Evolutionary conservation across 495 filamentous ascomycete genomes (phyloP).

Genomic region (Aspergillus wentii): DNA sequence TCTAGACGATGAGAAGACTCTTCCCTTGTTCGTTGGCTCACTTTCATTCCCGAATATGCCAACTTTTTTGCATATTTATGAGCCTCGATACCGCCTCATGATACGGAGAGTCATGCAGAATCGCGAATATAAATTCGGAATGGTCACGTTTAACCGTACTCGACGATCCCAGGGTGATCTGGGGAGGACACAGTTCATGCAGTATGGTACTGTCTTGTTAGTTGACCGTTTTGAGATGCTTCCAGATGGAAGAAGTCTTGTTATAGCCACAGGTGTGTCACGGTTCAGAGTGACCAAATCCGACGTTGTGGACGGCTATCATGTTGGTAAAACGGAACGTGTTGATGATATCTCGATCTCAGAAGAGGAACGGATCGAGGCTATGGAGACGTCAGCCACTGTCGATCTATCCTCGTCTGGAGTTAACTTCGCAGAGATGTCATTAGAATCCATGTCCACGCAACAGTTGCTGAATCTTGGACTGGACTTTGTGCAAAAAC

Average conservation of each 20-base stretch:
- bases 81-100: conserved; percentile 86
- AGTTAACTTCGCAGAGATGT: conserved; percentile 15
- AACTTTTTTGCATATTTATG: conserved; percentile 85
- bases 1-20: conserved; percentile 50
- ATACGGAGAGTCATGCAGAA: conserved; percentile 69
- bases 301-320: conserved; percentile 67
- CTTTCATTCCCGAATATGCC: conserved; percentile 78
- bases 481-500: conserved; percentile 61
- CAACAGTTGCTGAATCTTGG: conserved; percentile 58
- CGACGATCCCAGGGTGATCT: conserved; percentile 52
- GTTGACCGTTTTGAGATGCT: conserved; percentile 68
- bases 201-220: conserved; percentile 72
- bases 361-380: conserved; percentile 74
- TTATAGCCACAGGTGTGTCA: conserved; percentile 69
- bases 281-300: conserved; percentile 67
- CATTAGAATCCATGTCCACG: conserved; percentile 62
- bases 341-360: conserved; percentile 75
- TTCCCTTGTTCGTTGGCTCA: conserved; percentile 78
- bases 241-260: conserved; percentile 73
- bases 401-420: conserved; percentile 10
- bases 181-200: conserved; percentile 56
- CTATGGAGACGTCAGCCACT: conserved; percentile 46
- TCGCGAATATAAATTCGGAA: conserved; percentile 71
- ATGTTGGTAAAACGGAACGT: conserved; percentile 65
- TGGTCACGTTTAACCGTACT: conserved; percentile 67